Conservation (phyloP, 2,329 filamentous ascomycete species). For the Talaromyces sp. region DNA sequence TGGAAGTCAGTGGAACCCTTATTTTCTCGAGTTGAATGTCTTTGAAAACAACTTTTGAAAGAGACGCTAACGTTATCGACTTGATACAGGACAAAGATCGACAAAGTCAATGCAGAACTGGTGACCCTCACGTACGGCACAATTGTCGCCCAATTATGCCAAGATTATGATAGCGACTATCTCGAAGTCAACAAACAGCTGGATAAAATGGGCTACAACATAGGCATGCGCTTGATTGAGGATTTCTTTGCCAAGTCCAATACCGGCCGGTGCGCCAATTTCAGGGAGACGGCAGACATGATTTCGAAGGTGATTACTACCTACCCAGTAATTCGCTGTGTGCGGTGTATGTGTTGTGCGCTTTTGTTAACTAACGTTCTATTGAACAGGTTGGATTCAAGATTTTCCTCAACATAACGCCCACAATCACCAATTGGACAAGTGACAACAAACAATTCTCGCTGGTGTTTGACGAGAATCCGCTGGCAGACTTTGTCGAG, state of each 20-base stretch:
- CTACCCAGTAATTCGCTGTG: conserved; percentile 5
- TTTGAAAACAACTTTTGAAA: not conserved
- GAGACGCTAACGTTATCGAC: not conserved
- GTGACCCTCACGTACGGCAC: conserved; percentile 97
- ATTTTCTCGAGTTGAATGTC: not conserved
- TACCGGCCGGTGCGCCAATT: conserved; percentile 83
- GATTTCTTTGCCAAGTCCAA: conserved; percentile 96
- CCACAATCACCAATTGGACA: conserved; percentile 91
- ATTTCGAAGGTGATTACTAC: conserved; percentile 68
- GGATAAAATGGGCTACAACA: conserved; percentile 99
- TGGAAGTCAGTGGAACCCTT: conserved; percentile 70
- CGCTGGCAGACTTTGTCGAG: conserved; percentile 94
- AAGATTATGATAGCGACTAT: conserved; percentile 93
- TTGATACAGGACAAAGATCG: conserved; percentile 71
- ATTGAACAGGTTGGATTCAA: conserved; percentile 84
- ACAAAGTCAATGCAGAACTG: conserved; percentile 97
- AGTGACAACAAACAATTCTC: conserved; percentile 96
- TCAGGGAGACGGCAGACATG: conserved; percentile 94
- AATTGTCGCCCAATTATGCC: conserved; percentile 92
- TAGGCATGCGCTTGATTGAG: conserved; percentile 90
- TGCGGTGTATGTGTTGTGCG: conserved; percentile 11
- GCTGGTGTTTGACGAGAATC: conserved; percentile 93
- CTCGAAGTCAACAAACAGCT: conserved; percentile 94
- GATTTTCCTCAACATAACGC: conserved; percentile 96
- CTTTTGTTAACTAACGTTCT: not conserved